These are phyloP conservation scores for Hygrophoropsis aurantiaca DNA, from an alignment of 768 basidiomycete genomes.

Conservation along the genomic window DNA sequence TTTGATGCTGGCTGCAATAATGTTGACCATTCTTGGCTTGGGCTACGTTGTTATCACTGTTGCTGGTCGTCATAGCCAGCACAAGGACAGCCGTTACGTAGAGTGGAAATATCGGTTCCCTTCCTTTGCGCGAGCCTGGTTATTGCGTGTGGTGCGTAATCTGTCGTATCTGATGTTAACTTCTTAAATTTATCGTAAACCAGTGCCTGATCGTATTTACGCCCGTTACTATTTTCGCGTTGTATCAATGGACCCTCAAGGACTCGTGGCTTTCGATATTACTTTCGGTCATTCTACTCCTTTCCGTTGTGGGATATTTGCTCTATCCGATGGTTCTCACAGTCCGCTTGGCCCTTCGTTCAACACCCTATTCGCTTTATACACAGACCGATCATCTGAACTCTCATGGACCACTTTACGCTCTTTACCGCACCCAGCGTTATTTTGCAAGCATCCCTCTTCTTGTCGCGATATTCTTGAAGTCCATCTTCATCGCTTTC, in stretches of 20 bases:
- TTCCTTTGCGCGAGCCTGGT: slow-evolving; percentile 57
- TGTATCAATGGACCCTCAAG: slow-evolving; percentile 89
- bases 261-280: slow-evolving; percentile 88
- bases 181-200: slow-evolving; percentile 2
- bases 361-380: slow-evolving; percentile 38
- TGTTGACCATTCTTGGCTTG: slow-evolving; percentile 48
- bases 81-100: slow-evolving; percentile 14
- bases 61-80: slow-evolving; percentile 15
- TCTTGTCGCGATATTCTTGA: slow-evolving; percentile 58
- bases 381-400: slow-evolving; percentile 36
- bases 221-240: slow-evolving; percentile 74
- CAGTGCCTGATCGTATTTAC: slow-evolving; percentile 63
- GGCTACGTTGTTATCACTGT: slow-evolving; percentile 46
- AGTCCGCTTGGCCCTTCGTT: slow-evolving; percentile 44
- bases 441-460: slow-evolving; percentile 67
- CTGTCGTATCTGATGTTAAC: slow-evolving; percentile 1
- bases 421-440: slow-evolving; percentile 62
- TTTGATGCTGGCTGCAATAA: slow-evolving; percentile 67
- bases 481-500: slow-evolving; percentile 71
- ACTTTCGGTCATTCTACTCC: slow-evolving; percentile 69
- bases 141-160: slow-evolving; percentile 66
- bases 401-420: slow-evolving; percentile 59
- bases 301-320: slow-evolving; percentile 50
- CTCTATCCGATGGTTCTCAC: slow-evolving; percentile 49
- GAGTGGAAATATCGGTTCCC: slow-evolving; percentile 36